These are phyloP conservation scores for Sclerotinia spermophila DNA, from an alignment of 2,329 filamentous ascomycete genomes.

Conservation along the genomic window DNA sequence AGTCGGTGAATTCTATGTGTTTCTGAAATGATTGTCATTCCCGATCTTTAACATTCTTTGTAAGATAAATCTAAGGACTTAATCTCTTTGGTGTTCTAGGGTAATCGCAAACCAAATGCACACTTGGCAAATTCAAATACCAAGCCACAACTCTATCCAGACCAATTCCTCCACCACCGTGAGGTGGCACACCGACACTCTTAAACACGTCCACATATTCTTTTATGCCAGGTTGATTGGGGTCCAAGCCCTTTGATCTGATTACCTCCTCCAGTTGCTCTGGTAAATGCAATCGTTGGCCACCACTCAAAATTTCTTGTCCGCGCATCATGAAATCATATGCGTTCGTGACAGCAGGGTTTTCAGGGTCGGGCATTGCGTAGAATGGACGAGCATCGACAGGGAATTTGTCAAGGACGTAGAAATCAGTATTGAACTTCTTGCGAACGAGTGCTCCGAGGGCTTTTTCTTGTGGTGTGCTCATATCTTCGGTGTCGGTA, in stretches of 20 bases:
- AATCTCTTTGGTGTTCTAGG: slow-evolving; percentile 59
- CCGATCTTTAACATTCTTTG: neutral
- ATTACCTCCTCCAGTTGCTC: slow-evolving; percentile 73
- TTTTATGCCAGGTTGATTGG: slow-evolving; percentile 69
- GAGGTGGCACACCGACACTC: slow-evolving; percentile 80
- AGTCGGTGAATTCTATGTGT: neutral
- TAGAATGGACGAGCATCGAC: slow-evolving; percentile 87
- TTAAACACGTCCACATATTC: slow-evolving; percentile 83
- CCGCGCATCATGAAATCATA: slow-evolving; percentile 88
- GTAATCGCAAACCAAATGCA: slow-evolving; percentile 56
- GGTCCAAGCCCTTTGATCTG: slow-evolving; percentile 75
- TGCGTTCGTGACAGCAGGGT: slow-evolving; percentile 62
- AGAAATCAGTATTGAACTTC: slow-evolving; percentile 95
- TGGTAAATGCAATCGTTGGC: slow-evolving; percentile 85
- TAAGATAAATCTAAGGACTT: slow-evolving; percentile 41
- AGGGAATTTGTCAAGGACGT: slow-evolving; percentile 95
- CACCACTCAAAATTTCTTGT: slow-evolving; percentile 89
- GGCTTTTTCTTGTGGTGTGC: slow-evolving; percentile 80
- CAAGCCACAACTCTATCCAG: slow-evolving; percentile 78
- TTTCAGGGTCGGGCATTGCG: slow-evolving; percentile 71
- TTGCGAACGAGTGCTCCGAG: slow-evolving; percentile 80
- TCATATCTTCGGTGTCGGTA: slow-evolving; percentile 73
- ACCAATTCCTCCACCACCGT: slow-evolving; percentile 86
- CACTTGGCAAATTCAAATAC: slow-evolving; percentile 56
- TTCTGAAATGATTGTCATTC: neutral